Conservation (phyloP, 306 rosid species). For the Rosa persica region DNA sequence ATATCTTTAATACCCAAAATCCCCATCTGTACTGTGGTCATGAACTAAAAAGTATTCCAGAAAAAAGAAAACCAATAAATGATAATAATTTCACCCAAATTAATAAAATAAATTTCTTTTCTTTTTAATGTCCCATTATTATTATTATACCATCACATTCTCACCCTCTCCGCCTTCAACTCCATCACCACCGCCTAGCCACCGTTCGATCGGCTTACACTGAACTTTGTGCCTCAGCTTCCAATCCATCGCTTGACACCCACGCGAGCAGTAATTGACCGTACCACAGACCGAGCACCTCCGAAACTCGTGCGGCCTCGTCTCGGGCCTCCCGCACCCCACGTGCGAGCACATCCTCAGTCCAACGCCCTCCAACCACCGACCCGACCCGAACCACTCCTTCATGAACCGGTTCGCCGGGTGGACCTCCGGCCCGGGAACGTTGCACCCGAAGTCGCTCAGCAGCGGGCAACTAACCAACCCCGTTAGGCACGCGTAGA, state of each 20-base stretch:
- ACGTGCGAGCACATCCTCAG: slow-evolving; percentile 59
- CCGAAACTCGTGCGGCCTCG: slow-evolving; percentile 80
- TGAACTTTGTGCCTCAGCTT: slow-evolving; percentile 60
- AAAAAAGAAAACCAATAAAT: background rate
- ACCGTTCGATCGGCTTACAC: slow-evolving; percentile 44
- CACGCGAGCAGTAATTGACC: slow-evolving; percentile 86
- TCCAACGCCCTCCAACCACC: slow-evolving; percentile 26
- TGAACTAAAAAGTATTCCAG: background rate
- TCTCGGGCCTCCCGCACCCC: slow-evolving; percentile 83
- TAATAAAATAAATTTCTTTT: background rate
- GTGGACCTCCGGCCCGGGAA: slow-evolving; percentile 53
- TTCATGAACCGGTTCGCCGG: slow-evolving; percentile 63
- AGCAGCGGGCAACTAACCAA: slow-evolving; percentile 41
- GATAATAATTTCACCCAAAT: background rate
- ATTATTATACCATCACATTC: slow-evolving; percentile 3
- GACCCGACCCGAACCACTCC: slow-evolving; percentile 69
- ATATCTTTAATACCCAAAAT: background rate
- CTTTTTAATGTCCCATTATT: background rate
- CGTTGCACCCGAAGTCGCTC: slow-evolving; percentile 49
- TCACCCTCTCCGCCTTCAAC: slow-evolving; percentile 21
- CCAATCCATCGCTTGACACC: slow-evolving; percentile 91
- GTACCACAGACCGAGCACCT: slow-evolving; percentile 81
- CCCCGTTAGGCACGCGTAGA: slow-evolving; percentile 19
- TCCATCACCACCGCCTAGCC: slow-evolving; percentile 20
- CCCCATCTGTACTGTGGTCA: background rate